Evolutionary conservation across 2,329 filamentous ascomycete genomes (phyloP), one percentile per base, ranked within the genome.

Genomic region (Neonectria magnoliae): DNA sequence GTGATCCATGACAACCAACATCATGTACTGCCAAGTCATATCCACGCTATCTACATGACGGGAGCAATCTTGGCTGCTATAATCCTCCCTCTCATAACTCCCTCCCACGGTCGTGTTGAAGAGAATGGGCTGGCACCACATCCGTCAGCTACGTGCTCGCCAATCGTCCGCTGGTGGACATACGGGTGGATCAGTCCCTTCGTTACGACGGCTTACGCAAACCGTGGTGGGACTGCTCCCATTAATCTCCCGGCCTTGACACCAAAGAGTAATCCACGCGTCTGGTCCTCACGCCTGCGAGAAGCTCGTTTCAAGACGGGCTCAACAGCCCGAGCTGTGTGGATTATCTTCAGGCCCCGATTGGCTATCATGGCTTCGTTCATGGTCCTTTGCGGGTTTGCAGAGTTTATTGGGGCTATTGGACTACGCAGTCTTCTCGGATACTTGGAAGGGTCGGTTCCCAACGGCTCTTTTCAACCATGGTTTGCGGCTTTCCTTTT

Each of bases 181-280:
- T 61, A 57, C 25, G 29, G 25, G 16, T 61, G 59, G 59, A 36
- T 61, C 20, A 61, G 38, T 9, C 51, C 41, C 16, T 61, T 61
- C 29, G 36, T 61, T 4, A 25, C 52, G 5, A 20, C 50, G 5
- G 47, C 42, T 5, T 51, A 33, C 18, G 13, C 11, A 11, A 56
- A 56, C 22, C 44, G 25, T 5, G 22, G 44, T 7, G 44, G 16
- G 25, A 22, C 14, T 22, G 14, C 5, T 16, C 42, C 8, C 29
- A 25, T 48, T 42, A 22, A 13, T 38, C n/a, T 57, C 11, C 55
- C 55, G 6, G 25, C 41, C 3, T 57, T 57, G 44, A 57, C 55
- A 29, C 47, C 45, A 25, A 47, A 27, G 22, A 47, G 22, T 16
- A 47, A 25, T 6, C 44, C 44, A 27, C 20, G 22, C 8, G 20